Percentiles rank a stretch among this genome's conserved stretches.
phyloP scores from a whole-genome alignment of 2,329 filamentous ascomycete genomes.

The Sporothrix luriei region DNA sequence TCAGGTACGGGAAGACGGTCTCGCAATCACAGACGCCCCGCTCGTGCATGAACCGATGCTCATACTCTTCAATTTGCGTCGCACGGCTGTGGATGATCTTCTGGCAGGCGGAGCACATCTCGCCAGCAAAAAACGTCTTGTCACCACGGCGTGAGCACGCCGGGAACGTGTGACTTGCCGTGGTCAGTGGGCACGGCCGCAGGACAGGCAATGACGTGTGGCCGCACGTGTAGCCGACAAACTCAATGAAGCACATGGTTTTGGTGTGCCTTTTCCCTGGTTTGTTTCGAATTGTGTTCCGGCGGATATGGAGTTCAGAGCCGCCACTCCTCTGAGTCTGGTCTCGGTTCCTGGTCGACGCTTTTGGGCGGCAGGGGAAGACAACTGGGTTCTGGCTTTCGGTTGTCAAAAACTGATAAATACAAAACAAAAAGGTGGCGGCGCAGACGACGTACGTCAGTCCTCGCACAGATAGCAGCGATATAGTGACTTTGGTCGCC shows the following conservation, averaged over 20 bases:
- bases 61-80: conserved; percentile 47
- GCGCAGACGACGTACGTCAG: too few species aligned
- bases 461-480: too few species aligned
- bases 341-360: too few species aligned
- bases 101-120: conserved; percentile 47
- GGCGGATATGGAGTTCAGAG: too few species aligned
- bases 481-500: too few species aligned
- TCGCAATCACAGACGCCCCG: conserved; percentile 49
- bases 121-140: conserved; percentile 41
- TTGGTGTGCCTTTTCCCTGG: too few species aligned
- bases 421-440: too few species aligned
- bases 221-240: conserved; percentile 52
- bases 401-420: too few species aligned
- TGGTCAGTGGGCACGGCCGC: conserved; percentile 50
- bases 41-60: conserved; percentile 51
- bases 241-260: conserved; percentile 53
- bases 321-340: too few species aligned
- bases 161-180: conserved; percentile 44
- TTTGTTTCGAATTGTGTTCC: neutral
- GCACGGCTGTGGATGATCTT: conserved; percentile 47
- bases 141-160: conserved; percentile 42
- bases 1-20: conserved; percentile 45
- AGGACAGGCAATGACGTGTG: conserved; percentile 49
- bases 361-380: too few species aligned
- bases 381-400: too few species aligned